Evolutionary conservation across 1,284 basidiomycete species (phyloP).

Genomic region (Melampsora abietis-canadensis): DNA sequence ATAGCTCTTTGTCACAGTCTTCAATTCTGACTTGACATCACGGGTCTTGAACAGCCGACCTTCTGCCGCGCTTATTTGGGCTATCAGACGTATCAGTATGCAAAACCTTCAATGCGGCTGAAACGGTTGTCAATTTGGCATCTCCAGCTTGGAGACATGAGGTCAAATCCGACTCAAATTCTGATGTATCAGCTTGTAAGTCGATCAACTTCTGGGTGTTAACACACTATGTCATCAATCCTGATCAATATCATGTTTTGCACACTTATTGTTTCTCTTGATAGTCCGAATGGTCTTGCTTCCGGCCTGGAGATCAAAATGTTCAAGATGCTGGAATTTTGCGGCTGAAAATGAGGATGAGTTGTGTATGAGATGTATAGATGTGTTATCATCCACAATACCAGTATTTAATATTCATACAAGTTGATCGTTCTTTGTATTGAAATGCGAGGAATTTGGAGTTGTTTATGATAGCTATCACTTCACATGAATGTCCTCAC

Average conservation of each 20-base stretch:
- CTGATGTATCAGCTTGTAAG: constrained; percentile 2
- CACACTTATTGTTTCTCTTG: background rate
- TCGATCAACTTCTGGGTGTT: background rate
- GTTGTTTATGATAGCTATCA: no score
- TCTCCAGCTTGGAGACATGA: constrained; percentile 30
- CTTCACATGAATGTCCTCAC: no score
- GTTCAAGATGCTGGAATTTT: constrained; percentile 39
- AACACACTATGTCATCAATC: background rate
- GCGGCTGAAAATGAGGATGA: constrained; percentile 19
- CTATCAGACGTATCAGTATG: constrained; percentile 38
- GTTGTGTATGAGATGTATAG: constrained; percentile 30
- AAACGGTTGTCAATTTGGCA: constrained; percentile 19
- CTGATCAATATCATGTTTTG: background rate
- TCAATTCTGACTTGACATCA: background rate
- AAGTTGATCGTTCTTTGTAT: no score
- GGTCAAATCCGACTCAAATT: constrained; percentile 7
- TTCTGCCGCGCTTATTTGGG: constrained; percentile 25
- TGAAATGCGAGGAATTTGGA: no score
- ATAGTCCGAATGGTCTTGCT: constrained; percentile 23
- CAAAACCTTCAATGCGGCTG: constrained; percentile 19
- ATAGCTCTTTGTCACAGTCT: background rate
- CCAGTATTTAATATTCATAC: no score
- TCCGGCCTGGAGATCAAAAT: constrained; percentile 40
- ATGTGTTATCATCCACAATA: constrained; percentile 15
- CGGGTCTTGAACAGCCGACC: background rate